These are phyloP conservation scores for Talaromyces funiculosus DNA, from an alignment of 2,329 filamentous ascomycete genomes.

Conservation along the genomic window DNA sequence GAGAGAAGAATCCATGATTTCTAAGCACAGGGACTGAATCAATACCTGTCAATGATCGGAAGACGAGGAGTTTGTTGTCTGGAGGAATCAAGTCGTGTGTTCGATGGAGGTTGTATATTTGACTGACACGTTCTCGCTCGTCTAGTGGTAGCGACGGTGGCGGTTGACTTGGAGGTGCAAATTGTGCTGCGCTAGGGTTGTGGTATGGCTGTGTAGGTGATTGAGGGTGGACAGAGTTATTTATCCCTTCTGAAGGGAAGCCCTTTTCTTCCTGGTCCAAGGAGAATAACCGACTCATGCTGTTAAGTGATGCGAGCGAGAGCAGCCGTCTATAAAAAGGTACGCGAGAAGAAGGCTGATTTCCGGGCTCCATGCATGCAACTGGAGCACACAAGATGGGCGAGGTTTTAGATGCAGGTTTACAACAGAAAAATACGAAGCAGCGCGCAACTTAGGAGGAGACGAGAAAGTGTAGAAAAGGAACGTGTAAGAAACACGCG, in stretches of 20 bases:
- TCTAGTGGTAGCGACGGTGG: background rate
- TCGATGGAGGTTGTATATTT: conserved; percentile 14
- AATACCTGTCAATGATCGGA: conserved; percentile 38
- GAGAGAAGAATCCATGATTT: conserved; percentile 24
- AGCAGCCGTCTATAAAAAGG: background rate
- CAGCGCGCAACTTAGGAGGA: background rate
- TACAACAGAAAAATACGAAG: background rate
- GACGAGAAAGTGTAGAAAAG: background rate
- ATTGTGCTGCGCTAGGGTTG: background rate
- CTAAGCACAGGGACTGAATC: conserved; percentile 32
- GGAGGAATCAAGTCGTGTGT: conserved; percentile 20
- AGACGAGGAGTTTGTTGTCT: conserved; percentile 35
- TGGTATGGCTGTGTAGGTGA: background rate
- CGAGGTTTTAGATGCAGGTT: background rate
- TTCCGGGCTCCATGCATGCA: conserved; percentile 3
- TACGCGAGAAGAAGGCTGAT: background rate
- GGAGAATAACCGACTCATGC: conserved; percentile 11
- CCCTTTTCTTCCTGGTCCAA: conserved; percentile 12
- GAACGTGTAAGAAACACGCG: background rate
- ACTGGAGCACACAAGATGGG: background rate
- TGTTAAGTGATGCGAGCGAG: background rate
- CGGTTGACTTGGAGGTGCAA: background rate
- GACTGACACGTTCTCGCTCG: conserved; percentile 5
- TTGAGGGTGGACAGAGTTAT: background rate
- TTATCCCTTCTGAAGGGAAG: background rate